Conservation (phyloP, 1,284 basidiomycete species). For the Fomes fomentarius region DNA sequence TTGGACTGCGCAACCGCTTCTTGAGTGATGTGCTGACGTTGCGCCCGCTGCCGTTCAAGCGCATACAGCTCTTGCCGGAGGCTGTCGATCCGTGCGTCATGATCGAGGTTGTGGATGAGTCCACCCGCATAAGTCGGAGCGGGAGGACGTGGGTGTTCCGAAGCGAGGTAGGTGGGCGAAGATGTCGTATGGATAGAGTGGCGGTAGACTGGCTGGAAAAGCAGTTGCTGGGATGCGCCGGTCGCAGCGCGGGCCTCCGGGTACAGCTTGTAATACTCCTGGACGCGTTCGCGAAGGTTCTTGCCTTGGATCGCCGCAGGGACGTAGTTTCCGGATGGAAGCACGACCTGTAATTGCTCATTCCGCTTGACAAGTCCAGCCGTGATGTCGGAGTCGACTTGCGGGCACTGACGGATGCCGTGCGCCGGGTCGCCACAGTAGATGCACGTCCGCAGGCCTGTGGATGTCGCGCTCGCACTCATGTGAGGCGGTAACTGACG, state of each 20-base stretch:
- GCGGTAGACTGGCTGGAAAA: background rate
- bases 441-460: no score
- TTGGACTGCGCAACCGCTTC: background rate
- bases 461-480: no score
- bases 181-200: background rate
- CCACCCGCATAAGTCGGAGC: no score
- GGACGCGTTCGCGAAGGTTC: constrained; percentile 9
- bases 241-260: background rate
- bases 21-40: no score
- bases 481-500: no score
- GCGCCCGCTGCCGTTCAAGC: no score
- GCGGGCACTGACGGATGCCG: constrained; percentile 5
- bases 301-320: background rate
- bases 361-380: constrained; percentile 5
- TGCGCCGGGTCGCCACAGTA: background rate
- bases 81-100: no score
- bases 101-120: no score
- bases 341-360: constrained; percentile 4
- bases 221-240: background rate
- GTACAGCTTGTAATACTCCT: background rate
- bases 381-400: constrained; percentile 7
- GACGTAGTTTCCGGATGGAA: constrained; percentile 2
- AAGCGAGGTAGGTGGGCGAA: background rate
- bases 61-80: no score
- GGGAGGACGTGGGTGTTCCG: no score